phyloP scores from a whole-genome alignment of 768 basidiomycete genomes.

The Tricholoma flavovirens region DNA sequence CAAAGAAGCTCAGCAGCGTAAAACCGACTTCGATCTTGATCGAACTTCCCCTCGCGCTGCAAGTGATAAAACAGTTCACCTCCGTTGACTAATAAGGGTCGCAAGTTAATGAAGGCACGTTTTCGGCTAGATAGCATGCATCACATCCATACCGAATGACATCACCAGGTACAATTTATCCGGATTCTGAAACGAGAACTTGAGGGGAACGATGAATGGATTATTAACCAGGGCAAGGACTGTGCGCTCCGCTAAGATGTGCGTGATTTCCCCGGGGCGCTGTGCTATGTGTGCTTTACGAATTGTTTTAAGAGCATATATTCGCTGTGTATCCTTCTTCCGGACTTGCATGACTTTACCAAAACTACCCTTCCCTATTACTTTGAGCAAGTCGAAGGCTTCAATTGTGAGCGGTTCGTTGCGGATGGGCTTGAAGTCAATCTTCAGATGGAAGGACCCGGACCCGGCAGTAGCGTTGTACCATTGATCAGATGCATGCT shows the following conservation, averaged over 20 bases:
- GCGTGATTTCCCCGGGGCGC: constrained; percentile 94
- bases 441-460: constrained; percentile 93
- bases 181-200: constrained; percentile 97
- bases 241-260: constrained; percentile 95
- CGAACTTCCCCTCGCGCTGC: constrained; percentile 94
- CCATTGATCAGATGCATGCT: constrained; percentile 91
- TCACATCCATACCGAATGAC: constrained; percentile 75
- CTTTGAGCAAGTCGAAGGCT: constrained; percentile 93
- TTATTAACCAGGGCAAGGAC: constrained; percentile 97
- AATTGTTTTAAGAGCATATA: constrained; percentile 98
- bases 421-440: constrained; percentile 86
- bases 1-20: constrained; percentile 97
- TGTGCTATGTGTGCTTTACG: constrained; percentile 97
- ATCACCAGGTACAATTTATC: constrained; percentile 97
- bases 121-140: constrained; percentile 2
- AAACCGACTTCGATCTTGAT: constrained; percentile 88
- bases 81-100: constrained; percentile 66
- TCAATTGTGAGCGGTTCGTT: constrained; percentile 90
- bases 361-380: constrained; percentile 96
- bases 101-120: constrained; percentile 2
- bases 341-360: constrained; percentile 99
- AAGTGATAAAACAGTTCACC: constrained; percentile 98
- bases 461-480: constrained; percentile 76
- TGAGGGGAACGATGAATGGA: constrained; percentile 98
- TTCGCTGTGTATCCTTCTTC: constrained; percentile 96